phyloP scores from a whole-genome alignment of 192 early-diverging fungal genomes.

The Umbelopsis sp. region DNA sequence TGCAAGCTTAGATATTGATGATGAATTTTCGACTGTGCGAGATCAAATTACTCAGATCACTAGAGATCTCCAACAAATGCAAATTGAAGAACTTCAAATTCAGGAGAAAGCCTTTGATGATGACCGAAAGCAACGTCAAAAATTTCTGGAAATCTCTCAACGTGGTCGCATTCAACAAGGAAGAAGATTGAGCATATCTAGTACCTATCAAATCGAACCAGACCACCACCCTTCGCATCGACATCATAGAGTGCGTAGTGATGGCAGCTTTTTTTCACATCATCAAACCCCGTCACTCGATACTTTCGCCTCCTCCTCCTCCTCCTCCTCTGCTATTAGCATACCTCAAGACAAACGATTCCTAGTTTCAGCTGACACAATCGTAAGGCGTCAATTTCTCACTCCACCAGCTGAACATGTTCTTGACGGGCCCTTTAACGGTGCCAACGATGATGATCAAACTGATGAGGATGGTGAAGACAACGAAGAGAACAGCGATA shows the following conservation, averaged over 20 bases:
- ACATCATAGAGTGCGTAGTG: background rate
- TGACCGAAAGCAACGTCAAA: constrained; percentile 6
- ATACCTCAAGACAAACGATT: background rate
- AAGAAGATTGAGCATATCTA: background rate
- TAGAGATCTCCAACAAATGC: constrained; percentile 5
- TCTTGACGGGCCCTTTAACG: background rate
- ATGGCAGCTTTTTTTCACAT: constrained; percentile 14
- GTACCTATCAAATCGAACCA: background rate
- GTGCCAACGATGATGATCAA: background rate
- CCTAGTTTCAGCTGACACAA: background rate
- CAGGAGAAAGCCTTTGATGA: background rate
- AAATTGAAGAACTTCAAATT: constrained; percentile 1
- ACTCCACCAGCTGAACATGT: background rate
- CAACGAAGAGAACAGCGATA: background rate
- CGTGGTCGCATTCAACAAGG: constrained; percentile 7
- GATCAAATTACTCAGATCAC: constrained; percentile 10
- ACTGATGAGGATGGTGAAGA: background rate
- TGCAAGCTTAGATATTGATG: background rate
- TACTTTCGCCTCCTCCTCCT: background rate
- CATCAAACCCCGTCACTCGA: background rate
- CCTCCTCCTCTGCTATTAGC: background rate
- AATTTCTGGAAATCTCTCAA: background rate
- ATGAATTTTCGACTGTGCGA: background rate
- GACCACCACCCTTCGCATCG: background rate
- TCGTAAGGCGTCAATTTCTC: background rate